Evolutionary conservation across 225 moss, liverwort and hornwort species (phyloP).

Genomic region (Polytrichum commune): DNA sequence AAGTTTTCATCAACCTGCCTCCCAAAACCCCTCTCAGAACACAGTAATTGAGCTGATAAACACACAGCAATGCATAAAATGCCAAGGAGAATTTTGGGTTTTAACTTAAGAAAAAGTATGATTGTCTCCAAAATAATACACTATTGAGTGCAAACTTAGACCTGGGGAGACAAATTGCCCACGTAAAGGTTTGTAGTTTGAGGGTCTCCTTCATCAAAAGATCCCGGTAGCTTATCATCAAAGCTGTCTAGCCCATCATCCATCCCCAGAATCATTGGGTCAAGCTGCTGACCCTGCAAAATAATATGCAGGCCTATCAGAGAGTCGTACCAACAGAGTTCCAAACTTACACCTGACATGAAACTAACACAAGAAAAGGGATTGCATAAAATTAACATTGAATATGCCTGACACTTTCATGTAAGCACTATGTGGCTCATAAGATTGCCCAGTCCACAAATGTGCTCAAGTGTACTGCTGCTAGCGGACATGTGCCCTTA

Average conservation of each 20-base stretch:
- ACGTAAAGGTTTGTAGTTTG: slow-evolving; percentile 99
- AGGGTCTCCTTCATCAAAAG: slow-evolving; percentile 98
- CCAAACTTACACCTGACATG: no score
- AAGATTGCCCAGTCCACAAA: no score
- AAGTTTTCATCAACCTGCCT: slow-evolving; percentile 99
- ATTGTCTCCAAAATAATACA: background rate
- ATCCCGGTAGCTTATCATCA: slow-evolving; percentile 90
- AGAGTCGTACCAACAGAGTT: no score
- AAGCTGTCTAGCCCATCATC: slow-evolving; percentile 86
- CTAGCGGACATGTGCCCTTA: no score
- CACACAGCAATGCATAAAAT: background rate
- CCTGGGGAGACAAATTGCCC: slow-evolving; percentile 97
- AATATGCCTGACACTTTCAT: no score
- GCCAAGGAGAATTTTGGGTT: no score
- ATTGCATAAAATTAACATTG: no score
- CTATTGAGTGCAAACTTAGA: slow-evolving; percentile 18
- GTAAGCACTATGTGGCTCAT: no score
- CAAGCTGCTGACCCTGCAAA: slow-evolving; percentile 39
- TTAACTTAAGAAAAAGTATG: background rate
- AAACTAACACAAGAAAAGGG: no score
- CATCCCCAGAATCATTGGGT: slow-evolving; percentile 70
- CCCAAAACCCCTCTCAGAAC: slow-evolving; percentile 22
- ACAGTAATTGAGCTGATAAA: slow-evolving; percentile 7
- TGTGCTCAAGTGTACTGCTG: no score
- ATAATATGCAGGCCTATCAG: background rate